Evolutionary conservation across 2,329 filamentous ascomycete species (phyloP), one percentile per base, ranked within the genome.

Genomic region (Paecilomyces formosus): DNA sequence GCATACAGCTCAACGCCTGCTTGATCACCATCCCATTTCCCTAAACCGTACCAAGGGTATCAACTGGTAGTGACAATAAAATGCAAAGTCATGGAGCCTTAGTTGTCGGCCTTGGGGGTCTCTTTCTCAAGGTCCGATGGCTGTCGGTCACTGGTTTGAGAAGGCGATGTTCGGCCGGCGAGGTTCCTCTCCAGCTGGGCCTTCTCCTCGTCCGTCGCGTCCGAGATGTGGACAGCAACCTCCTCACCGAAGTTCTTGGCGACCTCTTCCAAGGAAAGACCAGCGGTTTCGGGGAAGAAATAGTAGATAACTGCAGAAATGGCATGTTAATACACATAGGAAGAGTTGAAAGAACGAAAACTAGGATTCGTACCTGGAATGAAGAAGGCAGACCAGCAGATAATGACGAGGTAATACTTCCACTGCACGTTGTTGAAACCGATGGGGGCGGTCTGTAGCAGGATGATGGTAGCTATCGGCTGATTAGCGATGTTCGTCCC

Each of bases 381-480:
- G 59, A 77, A 77, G 55, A 76, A 63, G 30, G 66, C 66, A 26
- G 72, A 78, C 76, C 76, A 79, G 55, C 68, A 68, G 28, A 80
- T 78, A 31, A 80, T 74, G 26, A 81, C 72, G 0, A 81, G 70
- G 59, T 79, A 81, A 63, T 79, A 81, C 64, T 79, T 81, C 79
- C 79, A 82, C 5, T 78, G 78, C 0, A 78, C 72, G 4, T 74
- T 68, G 5, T 71, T 71, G 61, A 81, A 77, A 0, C 75, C 76
- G 56, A 74, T 74, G 0, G 77, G 76, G 0, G 72, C 76, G 0
- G 77, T 80, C 62, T 82, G 76, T 0, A 82, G 69, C 0, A 81
- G 71, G 22, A 82, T 77, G 1, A 82, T 70, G 0, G 78, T 81
- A 0, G 78, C 72, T 72, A 45, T 26, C 11, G 30, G 3, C 21